Percentiles rank a stretch among this genome's conserved stretches.
These are phyloP conservation scores for Aspergillus uvarum DNA, from an alignment of 2,329 filamentous ascomycete species.

Conservation along the genomic window DNA sequence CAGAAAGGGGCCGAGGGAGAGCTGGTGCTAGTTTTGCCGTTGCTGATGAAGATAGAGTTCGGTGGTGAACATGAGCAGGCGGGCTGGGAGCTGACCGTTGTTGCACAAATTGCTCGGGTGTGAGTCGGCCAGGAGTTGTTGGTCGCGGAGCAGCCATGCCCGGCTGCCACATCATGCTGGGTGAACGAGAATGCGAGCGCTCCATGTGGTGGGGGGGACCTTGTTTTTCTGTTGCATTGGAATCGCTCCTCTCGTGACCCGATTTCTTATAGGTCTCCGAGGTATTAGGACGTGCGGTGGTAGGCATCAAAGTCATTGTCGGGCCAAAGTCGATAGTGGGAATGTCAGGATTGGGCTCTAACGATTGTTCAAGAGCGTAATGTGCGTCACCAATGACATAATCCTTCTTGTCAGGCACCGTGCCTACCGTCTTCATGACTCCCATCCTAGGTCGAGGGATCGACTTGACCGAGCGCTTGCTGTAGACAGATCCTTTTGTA, in stretches of 20 bases:
- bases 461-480: constrained; percentile 40
- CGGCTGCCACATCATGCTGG: constrained; percentile 75
- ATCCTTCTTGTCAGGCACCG: constrained; percentile 43
- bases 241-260: constrained; percentile 33
- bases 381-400: constrained; percentile 50
- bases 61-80: constrained; percentile 60
- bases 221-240: constrained; percentile 34
- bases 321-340: constrained; percentile 83
- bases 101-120: constrained; percentile 80
- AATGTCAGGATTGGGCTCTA: constrained; percentile 54
- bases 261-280: constrained; percentile 51
- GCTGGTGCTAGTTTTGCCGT: constrained; percentile 32
- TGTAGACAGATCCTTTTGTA: constrained; percentile 56
- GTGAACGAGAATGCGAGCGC: constrained; percentile 39
- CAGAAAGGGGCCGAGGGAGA: constrained; percentile 35
- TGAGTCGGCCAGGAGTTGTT: constrained; percentile 58
- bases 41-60: constrained; percentile 53
- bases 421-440: constrained; percentile 74
- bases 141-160: constrained; percentile 54
- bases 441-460: constrained; percentile 69
- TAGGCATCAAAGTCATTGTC: constrained; percentile 67
- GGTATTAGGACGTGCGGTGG: constrained; percentile 55
- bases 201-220: constrained; percentile 26
- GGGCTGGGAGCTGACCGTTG: constrained; percentile 65
- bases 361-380: constrained; percentile 39